These are phyloP conservation scores for Aschersonia sp. DNA, from an alignment of 2,329 filamentous ascomycete species.

Conservation along the genomic window DNA sequence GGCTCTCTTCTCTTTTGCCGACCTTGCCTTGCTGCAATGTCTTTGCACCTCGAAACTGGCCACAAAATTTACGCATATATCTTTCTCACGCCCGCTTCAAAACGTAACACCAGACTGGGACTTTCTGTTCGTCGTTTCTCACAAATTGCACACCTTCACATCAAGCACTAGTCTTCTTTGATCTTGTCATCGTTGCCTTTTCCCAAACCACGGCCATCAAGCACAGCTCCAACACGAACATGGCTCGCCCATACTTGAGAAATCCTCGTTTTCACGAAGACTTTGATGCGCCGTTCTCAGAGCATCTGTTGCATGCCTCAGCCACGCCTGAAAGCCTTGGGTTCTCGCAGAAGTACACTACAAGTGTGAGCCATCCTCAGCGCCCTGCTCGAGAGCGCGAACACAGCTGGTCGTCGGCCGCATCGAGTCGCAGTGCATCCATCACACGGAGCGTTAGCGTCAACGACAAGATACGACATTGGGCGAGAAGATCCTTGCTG, in stretches of 20 bases:
- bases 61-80: too few species aligned
- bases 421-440: constrained; percentile 10
- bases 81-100: too few species aligned
- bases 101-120: too few species aligned
- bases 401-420: constrained; percentile 14
- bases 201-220: too few species aligned
- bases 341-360: too few species aligned
- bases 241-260: neutral
- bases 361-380: neutral
- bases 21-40: constrained; percentile 3
- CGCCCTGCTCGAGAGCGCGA: constrained; percentile 5
- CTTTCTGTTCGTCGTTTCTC: too few species aligned
- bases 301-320: constrained; percentile 17
- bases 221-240: too few species aligned
- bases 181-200: too few species aligned
- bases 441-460: constrained; percentile 8
- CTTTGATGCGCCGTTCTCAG: constrained; percentile 23
- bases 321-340: constrained; percentile 7
- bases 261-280: constrained; percentile 22
- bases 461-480: constrained; percentile 18
- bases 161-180: too few species aligned
- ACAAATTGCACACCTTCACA: too few species aligned
- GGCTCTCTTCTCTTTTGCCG: neutral
- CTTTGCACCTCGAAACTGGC: too few species aligned
- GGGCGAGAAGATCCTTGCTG: constrained; percentile 19